phyloP scores from a whole-genome alignment of 805 yeast genomes.

The Metschnikowia aberdeeniae region DNA sequence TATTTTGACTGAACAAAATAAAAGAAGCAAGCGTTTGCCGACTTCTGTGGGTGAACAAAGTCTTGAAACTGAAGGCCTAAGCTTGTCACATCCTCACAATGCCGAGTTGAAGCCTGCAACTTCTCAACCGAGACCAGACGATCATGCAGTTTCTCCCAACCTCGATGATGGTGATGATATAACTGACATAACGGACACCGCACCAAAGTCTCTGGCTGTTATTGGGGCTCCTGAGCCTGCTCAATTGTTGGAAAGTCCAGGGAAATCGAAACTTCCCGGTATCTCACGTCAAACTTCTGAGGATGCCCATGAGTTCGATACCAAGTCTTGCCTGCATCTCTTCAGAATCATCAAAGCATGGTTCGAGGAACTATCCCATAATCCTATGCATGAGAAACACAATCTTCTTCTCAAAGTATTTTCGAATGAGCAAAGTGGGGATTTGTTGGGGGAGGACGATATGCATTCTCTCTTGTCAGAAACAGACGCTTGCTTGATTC shows the following conservation, averaged over 20 bases:
- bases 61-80: background rate
- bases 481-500: slow-evolving; percentile 18
- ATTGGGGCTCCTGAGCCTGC: background rate
- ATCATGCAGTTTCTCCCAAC: slow-evolving; percentile 2
- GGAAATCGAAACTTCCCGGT: background rate
- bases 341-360: slow-evolving; percentile 21
- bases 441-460: slow-evolving; percentile 13
- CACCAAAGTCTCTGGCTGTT: background rate
- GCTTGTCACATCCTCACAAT: background rate
- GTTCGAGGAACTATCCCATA: slow-evolving; percentile 17
- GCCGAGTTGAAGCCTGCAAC: background rate
- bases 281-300: background rate
- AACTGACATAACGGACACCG: slow-evolving; percentile 1
- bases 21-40: background rate
- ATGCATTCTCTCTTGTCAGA: slow-evolving; percentile 16
- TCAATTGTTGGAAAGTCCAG: background rate
- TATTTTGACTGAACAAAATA: background rate
- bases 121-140: background rate
- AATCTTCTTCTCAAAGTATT: slow-evolving; percentile 19
- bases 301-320: background rate
- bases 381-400: slow-evolving; percentile 4
- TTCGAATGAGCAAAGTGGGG: slow-evolving; percentile 17
- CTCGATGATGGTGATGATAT: slow-evolving; percentile 21
- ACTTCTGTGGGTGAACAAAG: background rate
- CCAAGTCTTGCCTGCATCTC: slow-evolving; percentile 12